Evolutionary conservation across 495 filamentous ascomycete species (phyloP).

Genomic region (Hamigera avellanea): DNA sequence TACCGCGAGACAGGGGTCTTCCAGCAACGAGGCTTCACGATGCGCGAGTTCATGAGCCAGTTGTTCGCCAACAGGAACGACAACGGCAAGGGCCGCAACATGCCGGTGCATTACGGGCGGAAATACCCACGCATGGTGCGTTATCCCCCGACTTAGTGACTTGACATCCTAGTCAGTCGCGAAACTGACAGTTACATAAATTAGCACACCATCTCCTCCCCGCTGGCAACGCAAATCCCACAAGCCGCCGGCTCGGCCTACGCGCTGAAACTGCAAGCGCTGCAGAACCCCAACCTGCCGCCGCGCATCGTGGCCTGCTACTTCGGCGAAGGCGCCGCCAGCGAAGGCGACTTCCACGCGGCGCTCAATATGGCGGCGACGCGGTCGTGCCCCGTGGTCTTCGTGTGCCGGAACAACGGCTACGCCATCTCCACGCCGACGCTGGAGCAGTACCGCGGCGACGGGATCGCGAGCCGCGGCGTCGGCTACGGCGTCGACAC

Average conservation of each 20-base stretch:
- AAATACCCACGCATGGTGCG: conserved; percentile 67
- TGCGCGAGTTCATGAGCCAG: conserved; percentile 89
- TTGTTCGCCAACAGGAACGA: conserved; percentile 85
- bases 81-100: conserved; percentile 74
- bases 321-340: conserved; percentile 96
- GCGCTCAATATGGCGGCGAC: conserved; percentile 95
- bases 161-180: no score
- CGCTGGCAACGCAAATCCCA: conserved; percentile 89
- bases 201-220: conserved; percentile 89
- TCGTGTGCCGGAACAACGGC: conserved; percentile 96
- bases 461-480: conserved; percentile 92
- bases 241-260: conserved; percentile 93
- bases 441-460: conserved; percentile 90
- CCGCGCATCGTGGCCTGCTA: conserved; percentile 75
- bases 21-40: conserved; percentile 75
- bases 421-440: conserved; percentile 94
- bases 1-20: conserved; percentile 92
- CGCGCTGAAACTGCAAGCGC: conserved; percentile 75
- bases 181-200: no score
- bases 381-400: conserved; percentile 79
- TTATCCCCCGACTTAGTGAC: background rate
- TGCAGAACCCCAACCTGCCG: conserved; percentile 54
- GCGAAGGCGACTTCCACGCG: conserved; percentile 95
- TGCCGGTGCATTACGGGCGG: conserved; percentile 96
- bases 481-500: conserved; percentile 96